Base-by-base conservation (phyloP, 2,329 filamentous ascomycete genomes). In the Gyromitra esculenta region DNA sequence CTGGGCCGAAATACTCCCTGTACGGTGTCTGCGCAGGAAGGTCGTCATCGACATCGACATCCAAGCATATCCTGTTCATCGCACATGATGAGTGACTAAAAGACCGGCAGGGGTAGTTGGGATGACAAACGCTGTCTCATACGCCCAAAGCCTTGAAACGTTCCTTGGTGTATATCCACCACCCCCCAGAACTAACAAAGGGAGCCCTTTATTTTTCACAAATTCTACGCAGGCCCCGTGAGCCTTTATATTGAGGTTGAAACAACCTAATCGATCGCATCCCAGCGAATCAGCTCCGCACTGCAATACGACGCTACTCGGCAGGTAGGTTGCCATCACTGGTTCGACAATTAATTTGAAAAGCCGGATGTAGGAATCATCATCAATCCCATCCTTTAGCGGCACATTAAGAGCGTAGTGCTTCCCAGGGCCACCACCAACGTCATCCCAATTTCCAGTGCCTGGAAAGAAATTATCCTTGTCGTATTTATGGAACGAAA, bases 91-190 rank as follows among this genome's bases (percentile, higher is more conserved):
- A 71, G 57, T 7, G 70, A 41, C 15, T 52, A 13, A 7, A 9
- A 21, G 2, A 15, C 52, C 18, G 5, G 18, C 1, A 39, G n/a
- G 1, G 5, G 1, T 31, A n/a, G 3, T 43, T 18, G 18, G 72
- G 78, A 96, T 92, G 76, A 93, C 93, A 80, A 98, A 93, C 77
- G 92, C 92, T 11, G 96, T 99, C 85, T 99, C 96, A 84, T 97
- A 95, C 31, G 94, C 93, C 96, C 96, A 99, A 39, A 95, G 94
- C 69, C 96, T 91, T 54, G 96, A 96, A 5, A 99, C 96, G 82
- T 99, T 99, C 79, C 95, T 90, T 4, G 96, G 94, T 13, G 96
- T 99, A 84, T 99, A 99, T 37, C 96, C 96, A 73, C 96, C 96
- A 50, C 96, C 96, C 57, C 96, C 96, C 75, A 98, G 92, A 70